Conservation (phyloP, 164 flowering plant genomes). For the grape (Vitis vinifera) region ASM3070453v1 NC_081809.1:21631001-21631500, state of each 20-base stretch:
- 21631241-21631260: not conserved
- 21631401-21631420: constrained; percentile 56
- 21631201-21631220: too few relatives aligned
- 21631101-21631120: too few relatives aligned
- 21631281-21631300: not conserved
- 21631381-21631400: constrained; percentile 77
- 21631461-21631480: not conserved
- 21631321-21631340: not conserved
- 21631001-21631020: too few relatives aligned
- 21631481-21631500: not conserved
- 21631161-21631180: too few relatives aligned
- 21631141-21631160: too few relatives aligned
- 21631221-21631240: not conserved
- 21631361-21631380: constrained; percentile 88
- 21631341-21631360: constrained; percentile 56
- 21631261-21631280: not conserved
- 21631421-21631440: constrained; percentile 61
- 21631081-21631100: too few relatives aligned
- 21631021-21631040: too few relatives aligned
- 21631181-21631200: too few relatives aligned
- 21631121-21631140: too few relatives aligned
- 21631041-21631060: too few relatives aligned
- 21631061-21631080: too few relatives aligned
- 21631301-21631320: not conserved
- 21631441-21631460: not conserved